phyloP scores from a whole-genome alignment of 139 green algal genomes.

The Tetradesmus lagerheimii region DNA sequence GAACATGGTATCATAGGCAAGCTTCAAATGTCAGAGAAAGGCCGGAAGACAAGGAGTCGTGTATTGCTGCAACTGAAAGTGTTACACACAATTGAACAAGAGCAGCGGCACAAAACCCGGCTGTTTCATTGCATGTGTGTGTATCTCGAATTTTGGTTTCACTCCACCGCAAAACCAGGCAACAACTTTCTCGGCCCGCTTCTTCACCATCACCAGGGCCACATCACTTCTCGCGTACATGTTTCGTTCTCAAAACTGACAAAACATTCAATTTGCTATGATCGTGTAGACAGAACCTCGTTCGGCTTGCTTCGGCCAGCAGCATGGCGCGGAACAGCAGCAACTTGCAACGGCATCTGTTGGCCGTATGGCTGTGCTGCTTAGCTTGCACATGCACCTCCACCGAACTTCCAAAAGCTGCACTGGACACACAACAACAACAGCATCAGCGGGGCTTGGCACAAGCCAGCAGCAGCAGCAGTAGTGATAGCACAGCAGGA shows the following conservation, averaged over 20 bases:
- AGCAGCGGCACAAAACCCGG: too few species aligned
- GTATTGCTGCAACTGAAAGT: too few species aligned
- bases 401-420: background rate
- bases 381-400: background rate
- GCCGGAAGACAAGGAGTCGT: too few species aligned
- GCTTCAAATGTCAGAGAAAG: too few species aligned
- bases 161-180: too few species aligned
- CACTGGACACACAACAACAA: background rate
- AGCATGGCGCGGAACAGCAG: background rate
- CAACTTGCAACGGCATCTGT: background rate
- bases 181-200: background rate
- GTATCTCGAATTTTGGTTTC: too few species aligned
- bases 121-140: too few species aligned
- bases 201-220: background rate
- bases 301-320: background rate
- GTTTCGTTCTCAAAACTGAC: background rate
- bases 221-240: background rate
- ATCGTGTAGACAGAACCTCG: background rate
- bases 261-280: background rate
- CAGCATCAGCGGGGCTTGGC: background rate
- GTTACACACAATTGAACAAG: too few species aligned
- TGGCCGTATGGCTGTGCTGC: background rate
- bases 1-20: too few species aligned
- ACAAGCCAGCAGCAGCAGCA: background rate
- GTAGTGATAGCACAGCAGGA: background rate